phyloP scores from a whole-genome alignment of 2,329 filamentous ascomycete species.

The Penicillium crustosum region DNA sequence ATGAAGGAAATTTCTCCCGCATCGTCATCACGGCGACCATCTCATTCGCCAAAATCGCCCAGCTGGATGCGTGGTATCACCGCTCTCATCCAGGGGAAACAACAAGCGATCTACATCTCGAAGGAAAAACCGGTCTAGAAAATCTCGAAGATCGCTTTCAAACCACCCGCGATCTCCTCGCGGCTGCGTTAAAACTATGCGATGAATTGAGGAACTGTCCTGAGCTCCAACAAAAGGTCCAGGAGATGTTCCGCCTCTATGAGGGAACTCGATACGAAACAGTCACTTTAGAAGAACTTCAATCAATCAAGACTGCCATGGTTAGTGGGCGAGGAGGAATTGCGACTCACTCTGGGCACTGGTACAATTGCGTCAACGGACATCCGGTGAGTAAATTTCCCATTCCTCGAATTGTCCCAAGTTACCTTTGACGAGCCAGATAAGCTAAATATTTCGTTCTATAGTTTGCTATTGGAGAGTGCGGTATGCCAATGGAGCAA shows the following conservation, averaged over 20 bases:
- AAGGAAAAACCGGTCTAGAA: too few relatives aligned
- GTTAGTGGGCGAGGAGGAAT: constrained; percentile 12
- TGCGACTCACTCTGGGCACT: constrained; percentile 16
- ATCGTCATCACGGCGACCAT: constrained; percentile 13
- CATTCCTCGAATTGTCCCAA: too few relatives aligned
- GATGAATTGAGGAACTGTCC: constrained; percentile 1
- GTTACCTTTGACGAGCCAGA: too few relatives aligned
- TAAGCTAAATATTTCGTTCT: background rate
- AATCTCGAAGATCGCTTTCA: background rate
- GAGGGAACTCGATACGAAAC: constrained; percentile 7
- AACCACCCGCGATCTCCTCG: constrained; percentile 2
- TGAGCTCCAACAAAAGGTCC: constrained; percentile 5
- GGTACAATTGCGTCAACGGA: constrained; percentile 18
- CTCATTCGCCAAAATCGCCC: constrained; percentile 9
- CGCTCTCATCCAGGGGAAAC: background rate
- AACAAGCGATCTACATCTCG: too few relatives aligned
- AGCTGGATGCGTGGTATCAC: constrained; percentile 10
- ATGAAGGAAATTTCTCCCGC: constrained; percentile 6
- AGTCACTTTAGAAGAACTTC: constrained; percentile 10
- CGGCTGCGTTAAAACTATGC: constrained; percentile 3
- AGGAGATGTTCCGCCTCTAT: constrained; percentile 8
- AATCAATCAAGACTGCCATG: constrained; percentile 15
- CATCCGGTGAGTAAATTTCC: constrained; percentile 13
- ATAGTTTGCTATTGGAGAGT: constrained; percentile 34
- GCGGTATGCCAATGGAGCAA: constrained; percentile 33